A percentile compares a stretch with the other conserved stretches of the same genome.
Evolutionary conservation across 1,284 basidiomycete genomes (phyloP).

Genomic region (Leucoagaricus sp.): DNA sequence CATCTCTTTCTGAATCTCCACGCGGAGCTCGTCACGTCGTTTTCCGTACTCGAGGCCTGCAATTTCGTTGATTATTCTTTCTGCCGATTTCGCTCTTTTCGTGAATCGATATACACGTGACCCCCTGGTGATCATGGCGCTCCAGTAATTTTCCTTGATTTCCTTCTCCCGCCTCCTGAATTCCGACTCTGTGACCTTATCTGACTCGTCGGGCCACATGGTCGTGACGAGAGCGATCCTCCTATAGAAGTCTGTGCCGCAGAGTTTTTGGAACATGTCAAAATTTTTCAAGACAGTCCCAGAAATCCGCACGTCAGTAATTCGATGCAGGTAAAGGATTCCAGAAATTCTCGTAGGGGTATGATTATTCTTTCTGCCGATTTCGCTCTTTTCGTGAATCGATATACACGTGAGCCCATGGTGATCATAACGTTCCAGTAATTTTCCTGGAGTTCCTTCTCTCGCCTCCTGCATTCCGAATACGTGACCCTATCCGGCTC

Average conservation of each 20-base stretch:
- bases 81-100: not conserved
- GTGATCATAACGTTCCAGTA: not conserved
- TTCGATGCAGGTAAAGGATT: too few species aligned
- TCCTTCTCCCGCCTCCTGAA: not conserved
- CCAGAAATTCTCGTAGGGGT: too few species aligned
- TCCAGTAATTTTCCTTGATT: not conserved
- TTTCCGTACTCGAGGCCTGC: not conserved
- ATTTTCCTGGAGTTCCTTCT: not conserved
- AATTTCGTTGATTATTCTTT: not conserved
- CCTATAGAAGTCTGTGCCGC: not conserved
- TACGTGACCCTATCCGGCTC: not conserved
- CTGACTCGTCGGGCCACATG: not conserved
- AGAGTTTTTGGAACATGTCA: not conserved
- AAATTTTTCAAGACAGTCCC: not conserved
- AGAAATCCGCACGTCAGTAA: too few species aligned
- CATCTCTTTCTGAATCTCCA: constrained; percentile 22
- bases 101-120: not conserved
- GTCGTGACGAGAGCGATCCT: not conserved
- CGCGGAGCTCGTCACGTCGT: not conserved
- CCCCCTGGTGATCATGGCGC: not conserved
- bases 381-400: not conserved
- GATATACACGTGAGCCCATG: not conserved
- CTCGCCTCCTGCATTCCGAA: not conserved
- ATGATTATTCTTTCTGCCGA: not conserved
- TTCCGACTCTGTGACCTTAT: not conserved